A percentile compares a stretch with the other conserved stretches of the same genome.
These are phyloP conservation scores for Ceratocystis eucalypticola DNA, from an alignment of 2,329 filamentous ascomycete species.

Conservation along the genomic window DNA sequence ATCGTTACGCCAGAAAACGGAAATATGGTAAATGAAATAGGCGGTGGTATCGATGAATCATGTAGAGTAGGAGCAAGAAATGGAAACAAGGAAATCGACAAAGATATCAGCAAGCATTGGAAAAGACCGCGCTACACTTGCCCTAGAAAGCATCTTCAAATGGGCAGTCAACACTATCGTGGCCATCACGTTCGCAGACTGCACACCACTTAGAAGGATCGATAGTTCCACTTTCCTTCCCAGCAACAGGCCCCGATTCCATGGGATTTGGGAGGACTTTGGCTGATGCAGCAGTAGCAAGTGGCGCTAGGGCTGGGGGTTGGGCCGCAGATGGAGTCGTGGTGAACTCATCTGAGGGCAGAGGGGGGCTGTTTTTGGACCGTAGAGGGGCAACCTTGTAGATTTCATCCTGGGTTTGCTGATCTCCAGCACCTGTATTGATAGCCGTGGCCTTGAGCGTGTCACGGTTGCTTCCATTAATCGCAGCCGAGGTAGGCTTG, in stretches of 20 bases:
- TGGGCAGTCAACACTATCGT: slow-evolving; percentile 90
- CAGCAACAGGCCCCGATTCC: slow-evolving; percentile 56
- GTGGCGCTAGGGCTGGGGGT: slow-evolving; percentile 4
- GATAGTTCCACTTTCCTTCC: slow-evolving; percentile 63
- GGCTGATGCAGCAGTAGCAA: slow-evolving; percentile 28
- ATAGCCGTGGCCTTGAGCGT: slow-evolving; percentile 15
- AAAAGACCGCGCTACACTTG: neutral
- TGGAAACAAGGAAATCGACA: neutral
- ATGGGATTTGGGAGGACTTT: slow-evolving; percentile 46
- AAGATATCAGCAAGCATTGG: neutral
- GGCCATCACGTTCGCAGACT: slow-evolving; percentile 86
- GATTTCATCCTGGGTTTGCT: slow-evolving; percentile 29
- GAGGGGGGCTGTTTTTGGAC: slow-evolving; percentile 28
- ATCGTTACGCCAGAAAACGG: neutral
- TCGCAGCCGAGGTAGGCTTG: slow-evolving; percentile 24
- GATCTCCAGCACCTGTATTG: slow-evolving; percentile 24
- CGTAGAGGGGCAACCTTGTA: slow-evolving; percentile 42
- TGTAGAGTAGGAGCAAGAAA: neutral
- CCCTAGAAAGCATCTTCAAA: slow-evolving; percentile 65
- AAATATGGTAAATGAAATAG: slow-evolving; percentile 6
- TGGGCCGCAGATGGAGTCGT: neutral
- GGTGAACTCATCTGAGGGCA: neutral
- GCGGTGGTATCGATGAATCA: slow-evolving; percentile 12
- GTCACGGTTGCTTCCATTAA: slow-evolving; percentile 18
- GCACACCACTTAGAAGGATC: slow-evolving; percentile 93